Conservation (phyloP, 2,329 filamentous ascomycete genomes). For the Teratosphaeria viscida region DNA sequence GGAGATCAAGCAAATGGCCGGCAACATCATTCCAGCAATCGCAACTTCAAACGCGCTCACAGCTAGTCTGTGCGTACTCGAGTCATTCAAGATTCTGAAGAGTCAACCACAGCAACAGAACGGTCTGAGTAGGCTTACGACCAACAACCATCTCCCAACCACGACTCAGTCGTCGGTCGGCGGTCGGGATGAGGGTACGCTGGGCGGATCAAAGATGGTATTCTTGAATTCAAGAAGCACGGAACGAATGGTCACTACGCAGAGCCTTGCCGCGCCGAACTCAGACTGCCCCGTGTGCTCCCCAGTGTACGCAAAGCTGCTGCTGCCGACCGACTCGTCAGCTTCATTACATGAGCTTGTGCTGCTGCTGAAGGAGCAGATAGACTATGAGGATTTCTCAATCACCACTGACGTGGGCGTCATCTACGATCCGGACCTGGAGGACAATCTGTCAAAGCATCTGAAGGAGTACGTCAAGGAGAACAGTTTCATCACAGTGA, state of each 20-base stretch:
- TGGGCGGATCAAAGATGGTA: constrained; percentile 54
- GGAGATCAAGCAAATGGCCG: constrained; percentile 97
- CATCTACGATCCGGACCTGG: constrained; percentile 84
- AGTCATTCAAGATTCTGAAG: constrained; percentile 82
- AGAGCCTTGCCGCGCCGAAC: constrained; percentile 54
- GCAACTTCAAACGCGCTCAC: constrained; percentile 97
- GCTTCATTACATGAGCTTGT: constrained; percentile 61
- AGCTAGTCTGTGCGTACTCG: constrained; percentile 80
- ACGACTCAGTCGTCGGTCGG: constrained; percentile 3
- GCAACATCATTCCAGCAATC: constrained; percentile 97
- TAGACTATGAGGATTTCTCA: constrained; percentile 71
- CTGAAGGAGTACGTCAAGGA: constrained; percentile 59
- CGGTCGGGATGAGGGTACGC: constrained; percentile 7
- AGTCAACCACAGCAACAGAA: constrained; percentile 30
- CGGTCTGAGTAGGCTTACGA: constrained; percentile 3
- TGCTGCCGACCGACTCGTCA: constrained; percentile 47
- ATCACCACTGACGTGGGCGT: constrained; percentile 63
- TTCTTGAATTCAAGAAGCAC: constrained; percentile 62
- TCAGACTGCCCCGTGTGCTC: constrained; percentile 71
- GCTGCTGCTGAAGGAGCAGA: constrained; percentile 57
- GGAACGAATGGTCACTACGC: constrained; percentile 48
- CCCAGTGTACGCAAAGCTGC: constrained; percentile 18
- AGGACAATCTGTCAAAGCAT: constrained; percentile 73
- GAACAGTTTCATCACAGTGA: constrained; percentile 69
- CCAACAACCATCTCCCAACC: constrained; percentile 8